Evolutionary conservation across 257 asterid genomes (phyloP), one percentile per base, ranked within the genome.

Genomic region (Parsonsia alboflavescens): DNA sequence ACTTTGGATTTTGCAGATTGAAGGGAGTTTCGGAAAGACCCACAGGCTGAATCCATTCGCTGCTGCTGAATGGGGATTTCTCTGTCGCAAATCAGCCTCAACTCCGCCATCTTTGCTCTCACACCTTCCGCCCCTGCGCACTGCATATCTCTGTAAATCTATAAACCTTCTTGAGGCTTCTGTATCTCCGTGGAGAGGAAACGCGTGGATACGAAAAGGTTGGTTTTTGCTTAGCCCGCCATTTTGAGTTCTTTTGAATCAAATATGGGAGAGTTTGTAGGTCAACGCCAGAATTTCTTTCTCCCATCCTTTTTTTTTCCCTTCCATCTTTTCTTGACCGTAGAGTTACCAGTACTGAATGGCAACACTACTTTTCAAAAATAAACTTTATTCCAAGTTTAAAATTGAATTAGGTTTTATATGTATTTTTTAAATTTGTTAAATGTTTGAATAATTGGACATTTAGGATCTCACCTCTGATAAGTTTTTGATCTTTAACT

Each of bases 61-160:
- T 83, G 88, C 75, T 86, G 91, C 83, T 85, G 93, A 80, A 84
- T 86, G 26, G 84, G 84, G 68, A 90, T 89, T 78, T 90, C 95
- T 74, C 87, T 83, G 49, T 87, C 97, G 78, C 95, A 88, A 24
- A 80, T 83, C 66, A 89, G 45, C 71, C 90, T 88, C 76, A 64
- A 22, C 74, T 91, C 96, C 62, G 82, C 89, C 96, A 90, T 86
- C 78, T 77, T 85, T 54, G 71, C 45, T 50, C 83, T 78, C 71
- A 75, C 78, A 10, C 39, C 16, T 79, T 72, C 86, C 45, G 80
- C 82, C 42, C 70, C 86, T 30, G 75, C 65, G 71, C 82, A 80
- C 80, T 79, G 89, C 98, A 88, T 89, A 80, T 78, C 46, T 49
- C 5, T 39, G 0, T 73, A 22, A 16, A 42, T 71, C 42, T 26